Evolutionary conservation across 352 stramenopile genomes (phyloP).

Genomic region (Phytopythium oedochilum): DNA sequence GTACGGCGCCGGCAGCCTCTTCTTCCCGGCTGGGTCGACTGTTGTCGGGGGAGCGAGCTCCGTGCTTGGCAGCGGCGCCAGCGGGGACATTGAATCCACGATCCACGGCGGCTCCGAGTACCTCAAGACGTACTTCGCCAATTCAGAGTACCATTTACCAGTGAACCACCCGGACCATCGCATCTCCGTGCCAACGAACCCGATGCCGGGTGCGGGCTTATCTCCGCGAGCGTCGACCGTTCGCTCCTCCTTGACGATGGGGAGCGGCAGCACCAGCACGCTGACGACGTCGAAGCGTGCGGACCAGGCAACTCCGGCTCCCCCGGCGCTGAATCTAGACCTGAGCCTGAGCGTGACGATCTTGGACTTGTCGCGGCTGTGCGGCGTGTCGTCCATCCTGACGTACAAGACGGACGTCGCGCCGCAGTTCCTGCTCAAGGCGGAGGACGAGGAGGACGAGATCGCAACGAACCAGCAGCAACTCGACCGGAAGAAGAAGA

Average conservation of each 20-base stretch:
- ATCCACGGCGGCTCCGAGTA: conserved; percentile 74
- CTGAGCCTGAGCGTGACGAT: conserved; percentile 67
- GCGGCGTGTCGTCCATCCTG: conserved; percentile 66
- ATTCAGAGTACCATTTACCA: conserved; percentile 57
- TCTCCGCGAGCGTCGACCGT: conserved; percentile 43
- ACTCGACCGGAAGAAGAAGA: conserved; percentile 3
- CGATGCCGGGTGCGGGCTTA: conserved; percentile 26
- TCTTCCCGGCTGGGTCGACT: conserved; percentile 27
- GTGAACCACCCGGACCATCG: conserved; percentile 69
- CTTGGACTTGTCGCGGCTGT: conserved; percentile 71
- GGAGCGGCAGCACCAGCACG: conserved; percentile 5
- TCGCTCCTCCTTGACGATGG: conserved; percentile 6
- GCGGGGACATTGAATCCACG: conserved; percentile 34
- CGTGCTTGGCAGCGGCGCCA: not conserved
- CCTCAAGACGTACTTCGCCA: conserved; percentile 67
- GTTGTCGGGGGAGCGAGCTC: not conserved
- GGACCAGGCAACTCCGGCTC: conserved; percentile 20
- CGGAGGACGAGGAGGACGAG: conserved; percentile 2
- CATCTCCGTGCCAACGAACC: conserved; percentile 41
- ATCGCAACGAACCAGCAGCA: not conserved
- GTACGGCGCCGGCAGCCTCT: conserved; percentile 21
- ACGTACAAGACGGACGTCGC: conserved; percentile 54
- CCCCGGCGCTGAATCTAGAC: conserved; percentile 50
- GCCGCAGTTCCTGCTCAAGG: conserved; percentile 11
- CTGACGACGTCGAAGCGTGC: conserved; percentile 40